Percentiles rank a stretch among this genome's conserved stretches.
Evolutionary conservation across 164 flowering plant species (phyloP).

Genomic region (Saururus chinensis): DNA sequence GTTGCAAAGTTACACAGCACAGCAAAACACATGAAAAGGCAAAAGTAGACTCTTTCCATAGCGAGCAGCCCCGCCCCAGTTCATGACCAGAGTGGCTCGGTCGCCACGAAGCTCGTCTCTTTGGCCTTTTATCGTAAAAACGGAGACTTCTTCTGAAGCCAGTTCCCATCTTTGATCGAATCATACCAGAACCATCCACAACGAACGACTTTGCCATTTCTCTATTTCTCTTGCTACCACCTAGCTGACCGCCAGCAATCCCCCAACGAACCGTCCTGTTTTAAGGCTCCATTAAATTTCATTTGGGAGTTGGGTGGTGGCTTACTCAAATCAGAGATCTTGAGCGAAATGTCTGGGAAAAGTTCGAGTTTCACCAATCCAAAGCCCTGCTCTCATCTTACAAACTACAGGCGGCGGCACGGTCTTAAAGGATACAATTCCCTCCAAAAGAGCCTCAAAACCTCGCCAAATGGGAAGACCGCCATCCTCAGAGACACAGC

Average conservation of each 20-base stretch:
- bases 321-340: background rate
- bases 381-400: slow-evolving; percentile 63
- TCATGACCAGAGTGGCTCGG: background rate
- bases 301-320: no score
- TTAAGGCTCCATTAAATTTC: no score
- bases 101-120: background rate
- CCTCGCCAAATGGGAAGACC: slow-evolving; percentile 39
- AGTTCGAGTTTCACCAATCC: slow-evolving; percentile 36
- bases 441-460: slow-evolving; percentile 38
- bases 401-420: slow-evolving; percentile 53
- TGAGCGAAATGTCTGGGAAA: slow-evolving; percentile 24
- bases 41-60: no score
- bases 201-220: background rate
- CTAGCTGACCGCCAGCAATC: background rate
- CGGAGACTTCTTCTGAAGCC: no score
- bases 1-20: no score
- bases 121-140: no score
- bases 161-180: background rate
- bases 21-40: no score
- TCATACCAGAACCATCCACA: background rate
- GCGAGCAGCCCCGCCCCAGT: no score
- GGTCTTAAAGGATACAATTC: slow-evolving; percentile 41
- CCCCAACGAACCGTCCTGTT: no score
- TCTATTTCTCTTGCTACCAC: background rate
- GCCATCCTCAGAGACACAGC: slow-evolving; percentile 19